Percentiles rank a stretch among this genome's conserved stretches.
phyloP scores from a whole-genome alignment of 1,139 yeast species.

The Arxiozyma slooffiae region DNA sequence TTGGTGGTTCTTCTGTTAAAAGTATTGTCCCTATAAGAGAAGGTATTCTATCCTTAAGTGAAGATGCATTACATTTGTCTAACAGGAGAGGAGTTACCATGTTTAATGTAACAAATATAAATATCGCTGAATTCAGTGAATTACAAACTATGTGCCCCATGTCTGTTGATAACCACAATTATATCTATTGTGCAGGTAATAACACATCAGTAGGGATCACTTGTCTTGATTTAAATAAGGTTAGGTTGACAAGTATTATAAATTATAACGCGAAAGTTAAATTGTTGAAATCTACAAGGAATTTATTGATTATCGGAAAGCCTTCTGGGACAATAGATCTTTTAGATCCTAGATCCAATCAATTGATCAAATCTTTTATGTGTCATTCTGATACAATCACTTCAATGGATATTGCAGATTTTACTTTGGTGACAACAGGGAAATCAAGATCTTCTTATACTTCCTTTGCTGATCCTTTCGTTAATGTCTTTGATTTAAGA shows the following conservation, averaged over 20 bases:
- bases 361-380: constrained; percentile 49
- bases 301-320: constrained; percentile 53
- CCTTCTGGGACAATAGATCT: constrained; percentile 63
- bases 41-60: constrained; percentile 52
- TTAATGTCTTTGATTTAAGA: constrained; percentile 72
- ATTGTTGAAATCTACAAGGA: constrained; percentile 35
- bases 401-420: constrained; percentile 69
- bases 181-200: constrained; percentile 41
- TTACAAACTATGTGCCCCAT: constrained; percentile 33
- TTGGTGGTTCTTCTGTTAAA: constrained; percentile 35
- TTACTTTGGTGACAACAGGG: constrained; percentile 76
- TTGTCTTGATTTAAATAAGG: constrained; percentile 52
- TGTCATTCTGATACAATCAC: constrained; percentile 73
- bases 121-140: constrained; percentile 31
- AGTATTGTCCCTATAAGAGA: constrained; percentile 46
- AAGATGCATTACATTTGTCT: constrained; percentile 44
- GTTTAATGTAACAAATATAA: constrained; percentile 32
- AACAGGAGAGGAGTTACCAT: constrained; percentile 48
- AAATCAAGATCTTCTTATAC: constrained; percentile 50
- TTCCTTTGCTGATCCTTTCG: constrained; percentile 64
- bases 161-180: constrained; percentile 22
- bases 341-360: constrained; percentile 56
- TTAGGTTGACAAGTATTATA: constrained; percentile 30
- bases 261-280: constrained; percentile 36
- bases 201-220: constrained; percentile 37